A percentile compares a stretch with the other conserved stretches of the same genome.
Evolutionary conservation across 192 early-diverging fungal genomes (phyloP).

Genomic region (Paraglomus occultum): DNA sequence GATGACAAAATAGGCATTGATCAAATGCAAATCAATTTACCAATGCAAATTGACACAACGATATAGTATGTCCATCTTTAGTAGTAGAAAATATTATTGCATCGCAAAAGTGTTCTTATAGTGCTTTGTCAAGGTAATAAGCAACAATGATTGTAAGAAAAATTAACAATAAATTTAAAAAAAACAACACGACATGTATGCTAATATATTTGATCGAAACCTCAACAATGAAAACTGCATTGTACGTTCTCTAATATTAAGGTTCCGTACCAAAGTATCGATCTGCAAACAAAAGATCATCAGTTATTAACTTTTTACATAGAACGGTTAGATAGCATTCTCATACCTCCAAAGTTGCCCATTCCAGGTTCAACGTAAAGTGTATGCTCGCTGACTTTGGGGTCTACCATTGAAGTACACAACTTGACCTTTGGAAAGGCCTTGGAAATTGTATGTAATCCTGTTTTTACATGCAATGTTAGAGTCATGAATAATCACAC

Average conservation of each 20-base stretch:
- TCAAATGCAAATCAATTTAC: too few relatives aligned
- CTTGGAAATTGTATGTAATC: slow-evolving; percentile 66
- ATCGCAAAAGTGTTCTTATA: too few relatives aligned
- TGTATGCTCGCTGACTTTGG: slow-evolving; percentile 58
- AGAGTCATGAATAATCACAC: neutral
- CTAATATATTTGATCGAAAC: too few relatives aligned
- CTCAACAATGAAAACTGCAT: too few relatives aligned
- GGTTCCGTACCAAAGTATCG: slow-evolving; percentile 59
- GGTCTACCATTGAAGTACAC: slow-evolving; percentile 80
- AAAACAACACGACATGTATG: too few relatives aligned
- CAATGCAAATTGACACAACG: too few relatives aligned
- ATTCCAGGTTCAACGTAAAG: slow-evolving; percentile 79
- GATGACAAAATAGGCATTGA: too few relatives aligned
- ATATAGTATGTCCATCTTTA: too few relatives aligned
- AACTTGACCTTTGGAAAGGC: slow-evolving; percentile 84
- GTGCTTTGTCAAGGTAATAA: too few relatives aligned
- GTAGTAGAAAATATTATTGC: too few relatives aligned
- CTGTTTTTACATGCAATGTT: neutral
- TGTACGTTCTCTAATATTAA: neutral
- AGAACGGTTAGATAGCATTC: neutral
- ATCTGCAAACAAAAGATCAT: slow-evolving; percentile 33
- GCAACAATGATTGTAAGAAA: too few relatives aligned
- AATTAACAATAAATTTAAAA: too few relatives aligned
- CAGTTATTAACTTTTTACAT: neutral
- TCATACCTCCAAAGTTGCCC: slow-evolving; percentile 78